Conservation (phyloP, 192 early-diverging fungal species). For the Backusella luteola region DNA sequence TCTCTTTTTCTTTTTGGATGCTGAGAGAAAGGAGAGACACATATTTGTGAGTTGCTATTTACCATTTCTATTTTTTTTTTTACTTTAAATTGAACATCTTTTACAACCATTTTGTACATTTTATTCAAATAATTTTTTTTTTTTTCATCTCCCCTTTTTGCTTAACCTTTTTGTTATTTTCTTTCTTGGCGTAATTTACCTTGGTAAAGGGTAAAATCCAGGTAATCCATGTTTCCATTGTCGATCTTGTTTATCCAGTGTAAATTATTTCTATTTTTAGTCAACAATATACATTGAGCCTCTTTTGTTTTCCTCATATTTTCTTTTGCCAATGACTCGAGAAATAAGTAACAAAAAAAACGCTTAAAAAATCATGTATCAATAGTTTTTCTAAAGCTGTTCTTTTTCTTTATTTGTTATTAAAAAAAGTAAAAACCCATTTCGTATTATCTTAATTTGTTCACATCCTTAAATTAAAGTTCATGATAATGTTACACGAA, state of each 20-base stretch:
- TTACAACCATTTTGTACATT: neutral
- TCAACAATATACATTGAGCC: neutral
- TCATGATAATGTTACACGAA: neutral
- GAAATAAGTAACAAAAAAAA: neutral
- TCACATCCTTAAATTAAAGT: neutral
- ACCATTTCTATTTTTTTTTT: neutral
- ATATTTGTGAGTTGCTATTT: neutral
- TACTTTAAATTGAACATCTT: neutral
- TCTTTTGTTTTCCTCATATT: neutral
- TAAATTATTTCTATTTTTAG: neutral
- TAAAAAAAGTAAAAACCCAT: neutral
- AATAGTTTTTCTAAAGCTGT: neutral
- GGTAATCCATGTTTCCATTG: neutral
- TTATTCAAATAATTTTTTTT: neutral
- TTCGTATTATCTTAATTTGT: neutral
- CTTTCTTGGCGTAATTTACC: slow-evolving; percentile 2
- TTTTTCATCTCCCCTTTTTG: neutral
- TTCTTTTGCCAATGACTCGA: neutral
- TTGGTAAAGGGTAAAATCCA: neutral
- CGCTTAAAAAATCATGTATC: neutral
- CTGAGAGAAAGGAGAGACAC: neutral
- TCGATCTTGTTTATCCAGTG: neutral
- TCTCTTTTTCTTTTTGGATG: neutral
- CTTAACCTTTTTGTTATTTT: neutral
- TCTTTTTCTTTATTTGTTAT: neutral